Evolutionary conservation across 129 eudicot genomes (phyloP), one percentile per base, ranked within the genome.

Genomic region (Sambucus nigra): DNA sequence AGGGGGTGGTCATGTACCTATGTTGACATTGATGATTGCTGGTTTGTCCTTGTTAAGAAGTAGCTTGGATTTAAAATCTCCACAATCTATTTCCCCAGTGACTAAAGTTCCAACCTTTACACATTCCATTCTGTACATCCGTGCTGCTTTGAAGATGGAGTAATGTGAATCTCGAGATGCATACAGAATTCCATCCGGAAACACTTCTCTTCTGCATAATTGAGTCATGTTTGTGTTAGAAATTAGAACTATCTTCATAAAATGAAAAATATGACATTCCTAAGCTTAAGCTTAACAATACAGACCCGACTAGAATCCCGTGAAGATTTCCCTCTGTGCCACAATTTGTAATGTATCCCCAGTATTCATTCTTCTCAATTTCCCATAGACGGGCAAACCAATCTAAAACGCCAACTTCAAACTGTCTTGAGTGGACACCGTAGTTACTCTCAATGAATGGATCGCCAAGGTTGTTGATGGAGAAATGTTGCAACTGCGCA

Each of bases 291-390:
- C 13, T 20, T 51, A 55, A 25, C 51, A 25, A 26, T 58, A 70
- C 94, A 56, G 31, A 86, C 99, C 99, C 99, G 25, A 91, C 88
- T 56, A 91, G 69, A 54, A 91, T 91, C 44, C 98, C 98, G 27
- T 91, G 98, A 79, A 91, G 98, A 74, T 91, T 91, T 47, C 98
- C 98, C 75, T 91, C 95, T 12, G 98, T 91, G 10, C 98, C 98
- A 68, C 98, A 91, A 63, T 91, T 91, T 29, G 98, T 91, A 42
- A 91, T 91, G 74, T 91, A 91, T 64, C 98, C 98, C 98, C 98
- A 91, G 57, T 91, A 91, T 56, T 82, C 82, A 55, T 74, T 57
- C 61, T 79, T 85, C 71, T 91, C 95, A 28, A 91, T 63, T 38
- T 91, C 98, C 98, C 98, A 91, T 40, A 91, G 60, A 44, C 94